Evolutionary conservation across 148 eudicot genomes (phyloP).

Genomic region (Arctostaphylos glauca): DNA sequence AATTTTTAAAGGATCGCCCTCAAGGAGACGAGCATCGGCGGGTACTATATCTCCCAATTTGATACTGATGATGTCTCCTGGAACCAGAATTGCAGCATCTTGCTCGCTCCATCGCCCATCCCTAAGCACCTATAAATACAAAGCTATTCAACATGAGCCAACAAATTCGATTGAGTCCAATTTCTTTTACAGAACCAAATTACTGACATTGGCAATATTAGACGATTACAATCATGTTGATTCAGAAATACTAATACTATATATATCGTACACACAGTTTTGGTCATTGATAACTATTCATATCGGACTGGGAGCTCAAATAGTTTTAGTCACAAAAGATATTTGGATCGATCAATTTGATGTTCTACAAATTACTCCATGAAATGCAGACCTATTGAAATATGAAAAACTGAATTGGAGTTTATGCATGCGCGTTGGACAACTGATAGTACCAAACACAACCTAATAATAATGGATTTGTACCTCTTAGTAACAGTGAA

Average conservation of each 20-base stretch:
- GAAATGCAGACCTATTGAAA: neutral
- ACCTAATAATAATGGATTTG: too few species aligned
- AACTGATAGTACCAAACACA: neutral
- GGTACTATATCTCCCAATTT: constrained; percentile 90
- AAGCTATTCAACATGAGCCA: constrained; percentile 8
- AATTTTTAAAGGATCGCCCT: constrained; percentile 88
- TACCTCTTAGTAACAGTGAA: too few species aligned
- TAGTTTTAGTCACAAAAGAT: neutral
- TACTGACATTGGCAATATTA: neutral
- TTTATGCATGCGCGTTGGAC: neutral
- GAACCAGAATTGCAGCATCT: constrained; percentile 81
- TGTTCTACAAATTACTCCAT: neutral
- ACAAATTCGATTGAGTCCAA: neutral
- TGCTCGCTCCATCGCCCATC: constrained; percentile 87
- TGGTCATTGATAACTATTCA: too few species aligned
- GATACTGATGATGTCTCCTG: constrained; percentile 93
- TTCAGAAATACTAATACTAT: too few species aligned
- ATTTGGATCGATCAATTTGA: neutral
- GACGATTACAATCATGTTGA: neutral
- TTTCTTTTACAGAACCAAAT: neutral
- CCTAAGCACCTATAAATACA: constrained; percentile 55
- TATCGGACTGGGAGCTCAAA: neutral
- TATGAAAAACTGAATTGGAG: neutral
- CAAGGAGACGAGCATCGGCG: constrained; percentile 96
- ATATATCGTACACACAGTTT: too few species aligned